phyloP scores from a whole-genome alignment of 352 stramenopile genomes.

The Halophytophthora batemanensis region DNA sequence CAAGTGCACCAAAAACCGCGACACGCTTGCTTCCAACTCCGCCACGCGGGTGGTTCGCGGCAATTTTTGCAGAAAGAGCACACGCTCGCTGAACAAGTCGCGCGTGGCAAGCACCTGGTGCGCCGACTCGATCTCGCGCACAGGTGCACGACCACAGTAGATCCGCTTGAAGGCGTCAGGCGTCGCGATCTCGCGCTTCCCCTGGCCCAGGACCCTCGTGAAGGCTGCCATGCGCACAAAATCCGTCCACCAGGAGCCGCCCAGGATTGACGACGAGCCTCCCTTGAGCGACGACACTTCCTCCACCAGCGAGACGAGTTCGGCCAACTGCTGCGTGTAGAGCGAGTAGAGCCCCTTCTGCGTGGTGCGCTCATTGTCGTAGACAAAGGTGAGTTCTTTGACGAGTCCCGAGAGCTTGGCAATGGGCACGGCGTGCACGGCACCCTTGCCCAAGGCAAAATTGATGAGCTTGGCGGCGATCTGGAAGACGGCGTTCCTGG shows the following conservation, averaged over 20 bases:
- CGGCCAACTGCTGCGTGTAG: constrained; percentile 61
- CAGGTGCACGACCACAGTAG: constrained; percentile 55
- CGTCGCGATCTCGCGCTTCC: constrained; percentile 34
- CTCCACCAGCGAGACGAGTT: constrained; percentile 61
- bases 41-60: constrained; percentile 48
- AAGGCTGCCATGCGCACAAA: constrained; percentile 64
- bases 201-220: constrained; percentile 41
- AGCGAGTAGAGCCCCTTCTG: constrained; percentile 65
- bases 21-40: constrained; percentile 38
- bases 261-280: constrained; percentile 38
- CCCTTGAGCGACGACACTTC: constrained; percentile 56
- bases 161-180: constrained; percentile 41
- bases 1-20: constrained; percentile 59
- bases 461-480: constrained; percentile 63
- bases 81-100: constrained; percentile 45
- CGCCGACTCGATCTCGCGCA: constrained; percentile 50
- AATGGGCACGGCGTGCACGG: constrained; percentile 54
- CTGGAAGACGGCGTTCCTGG: constrained; percentile 50
- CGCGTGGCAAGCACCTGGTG: constrained; percentile 21
- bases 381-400: constrained; percentile 51
- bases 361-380: constrained; percentile 60
- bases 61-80: constrained; percentile 68
- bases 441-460: constrained; percentile 50
- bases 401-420: constrained; percentile 51
- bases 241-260: constrained; percentile 48